Evolutionary conservation across 768 basidiomycete species (phyloP).

Genomic region (Tephrocybe sp.): DNA sequence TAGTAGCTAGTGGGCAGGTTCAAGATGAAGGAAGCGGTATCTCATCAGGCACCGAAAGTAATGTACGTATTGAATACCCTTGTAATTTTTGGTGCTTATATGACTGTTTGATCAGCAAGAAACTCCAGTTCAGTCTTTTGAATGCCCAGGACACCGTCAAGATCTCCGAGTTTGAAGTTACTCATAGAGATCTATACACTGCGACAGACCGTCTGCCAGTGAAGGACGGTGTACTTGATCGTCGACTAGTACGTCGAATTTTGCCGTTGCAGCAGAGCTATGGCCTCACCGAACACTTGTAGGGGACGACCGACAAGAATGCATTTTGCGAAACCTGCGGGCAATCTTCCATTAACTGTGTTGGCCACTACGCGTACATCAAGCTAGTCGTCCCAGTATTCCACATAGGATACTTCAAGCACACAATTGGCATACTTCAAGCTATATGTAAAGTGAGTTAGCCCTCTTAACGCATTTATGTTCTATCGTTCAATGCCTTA

Average conservation of each 20-base stretch:
- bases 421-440: slow-evolving; percentile 89
- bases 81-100: neutral
- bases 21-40: slow-evolving; percentile 78
- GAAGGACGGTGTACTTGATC: slow-evolving; percentile 89
- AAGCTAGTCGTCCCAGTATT: slow-evolving; percentile 96
- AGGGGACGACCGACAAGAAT: slow-evolving; percentile 95
- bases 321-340: slow-evolving; percentile 95
- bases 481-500: slow-evolving; percentile 1
- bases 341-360: slow-evolving; percentile 87
- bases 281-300: slow-evolving; percentile 2
- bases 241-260: slow-evolving; percentile 66
- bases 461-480: neutral
- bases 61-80: slow-evolving; percentile 7
- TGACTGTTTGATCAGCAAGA: slow-evolving; percentile 57
- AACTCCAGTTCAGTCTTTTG: slow-evolving; percentile 92
- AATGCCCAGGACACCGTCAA: slow-evolving; percentile 94
- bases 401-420: slow-evolving; percentile 98
- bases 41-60: slow-evolving; percentile 50
- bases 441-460: slow-evolving; percentile 89
- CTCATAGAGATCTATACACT: slow-evolving; percentile 88
- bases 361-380: slow-evolving; percentile 98
- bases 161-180: slow-evolving; percentile 95
- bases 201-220: slow-evolving; percentile 80
- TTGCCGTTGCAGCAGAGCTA: neutral
- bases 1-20: neutral